Evolutionary conservation across 768 basidiomycete genomes (phyloP), one percentile per base, ranked within the genome.

Genomic region (Paxillus rubicundulus): DNA sequence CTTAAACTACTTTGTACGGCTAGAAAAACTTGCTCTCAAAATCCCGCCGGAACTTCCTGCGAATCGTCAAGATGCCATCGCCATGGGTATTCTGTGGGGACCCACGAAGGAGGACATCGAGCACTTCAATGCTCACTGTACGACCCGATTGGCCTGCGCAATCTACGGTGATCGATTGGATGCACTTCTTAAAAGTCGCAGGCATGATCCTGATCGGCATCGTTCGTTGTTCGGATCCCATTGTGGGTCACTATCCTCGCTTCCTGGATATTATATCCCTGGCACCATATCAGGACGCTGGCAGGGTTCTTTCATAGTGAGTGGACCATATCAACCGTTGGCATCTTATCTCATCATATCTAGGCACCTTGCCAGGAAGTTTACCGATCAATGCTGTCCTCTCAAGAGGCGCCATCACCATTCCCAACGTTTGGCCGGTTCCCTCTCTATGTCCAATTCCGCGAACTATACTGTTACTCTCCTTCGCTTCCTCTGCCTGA

Each of bases 241-340:
- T 37, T 28, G 37, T 17, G 20, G 47, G 41, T 27, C 21, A 10
- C 39, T 38, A n/a, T 42, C 30, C 21, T 51, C 59, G 6, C 32
- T 43, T 12, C 44, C 50, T 17, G 37, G 58, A 8, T 57, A 67
- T 17, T 81, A 83, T 57, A 65, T 67, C 46, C 68, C 75, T 20
- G 80, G 76, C 10, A 67, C 70, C 1, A 66, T 82, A 24, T 72
- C 73, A 3, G 82, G 81, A 17, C 66, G 62, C 34, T 83, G 79
- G 79, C 71, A 74, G 48, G 80, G 80, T 2, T 76, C 79, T 9
- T 73, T 68, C 37, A 72, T 80, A 12, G 81, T 82, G 55, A 49
- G 75, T 55, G 18, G 27, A 9, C 32, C 18, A 10, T 46, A 41
- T 49, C 27, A 20, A 53, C 36, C 9, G 9, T 45, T 42, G 28